Base-by-base conservation (phyloP, 768 basidiomycete genomes). In the Auricularia sp. region DNA sequence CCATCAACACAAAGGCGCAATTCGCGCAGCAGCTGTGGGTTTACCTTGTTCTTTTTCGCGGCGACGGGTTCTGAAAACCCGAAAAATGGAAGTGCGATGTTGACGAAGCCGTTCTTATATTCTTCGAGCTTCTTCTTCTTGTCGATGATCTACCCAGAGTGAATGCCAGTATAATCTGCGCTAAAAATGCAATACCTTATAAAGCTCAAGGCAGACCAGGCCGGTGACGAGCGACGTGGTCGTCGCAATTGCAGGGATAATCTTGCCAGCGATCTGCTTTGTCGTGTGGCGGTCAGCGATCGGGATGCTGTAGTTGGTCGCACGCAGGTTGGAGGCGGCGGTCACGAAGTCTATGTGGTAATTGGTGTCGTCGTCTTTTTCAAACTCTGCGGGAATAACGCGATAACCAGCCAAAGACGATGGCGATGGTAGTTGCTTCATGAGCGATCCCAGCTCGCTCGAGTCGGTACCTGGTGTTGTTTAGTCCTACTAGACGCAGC, bases 341-440 rank as follows among this genome's bases (percentile, higher is more conserved):
- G 95, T 98, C 77, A 99, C 96, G 77, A 98, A 98, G 77, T 96
- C 97, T 73, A 99, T 98, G 76, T 99, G 97, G 77, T 91, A 86
- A 77, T 99, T 99, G 62, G 89, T 84, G 73, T 99, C 97, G 70
- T 98, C 96, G 72, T 99, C 97, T 78, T 99, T 99, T 81, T 99
- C 97, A 69, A 99, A 99, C 71, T 97, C 94, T 62, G 95, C 96
- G 2, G 96, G 92, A 62, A 81, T 90, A 61, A 99, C 83, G 64
- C 97, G 89, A 78, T 95, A 99, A n/a, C 97, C 97, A 62, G 89
- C 95, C 51, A 99, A 79, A 18, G 92, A 91, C 2, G 94, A 92
- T 0, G 97, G 96, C 18, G 89, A 75, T 29, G 97, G 97, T 24
- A 99, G 79, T 67, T 88, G 82, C 68, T 85, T 82, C 62, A 83